Base-by-base conservation (phyloP, 306 rosid species). In the Casuarina equisetifolia region DNA sequence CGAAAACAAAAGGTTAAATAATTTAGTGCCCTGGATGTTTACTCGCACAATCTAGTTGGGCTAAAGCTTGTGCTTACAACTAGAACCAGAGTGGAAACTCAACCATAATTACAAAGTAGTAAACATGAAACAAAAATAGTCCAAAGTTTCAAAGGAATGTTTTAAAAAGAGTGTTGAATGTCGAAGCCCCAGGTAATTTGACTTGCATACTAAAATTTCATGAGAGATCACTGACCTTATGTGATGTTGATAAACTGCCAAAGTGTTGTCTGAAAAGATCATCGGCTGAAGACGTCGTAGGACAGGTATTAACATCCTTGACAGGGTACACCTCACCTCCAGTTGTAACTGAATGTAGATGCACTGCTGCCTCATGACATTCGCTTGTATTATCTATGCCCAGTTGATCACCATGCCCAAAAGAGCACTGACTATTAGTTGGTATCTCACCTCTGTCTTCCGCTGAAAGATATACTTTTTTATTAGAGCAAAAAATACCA, bases 221-320 rank as follows among this genome's bases (percentile, higher is more conserved):
- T 67, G 43, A 57, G 68, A 45, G 52, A 83, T 73, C 76, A 81
- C 93, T 71, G 74, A 92, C 93, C 95, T 90, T 89, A 40, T 58
- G 76, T 1, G 81, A 70, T 58, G 79, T 77, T 81, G 97, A 90
- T 74, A 90, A 74, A 81, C 86, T 91, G 62, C 90, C 90, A 63
- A 85, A 88, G 84, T 91, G 94, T 80, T 73, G 86, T 90, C 80
- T 88, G 82, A 90, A 88, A 51, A 91, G 72, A 76, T 81, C 85
- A 61, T 75, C 75, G 46, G 88, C 88, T 86, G 86, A 86, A 73
- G 78, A 79, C 39, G 46, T 68, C 77, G 11, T 54, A 63, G 42
- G 75, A 57, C 72, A 74, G 42, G 61, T 70, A 71, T 75, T 75
- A 64, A 49, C 63, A 44, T 77, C 90, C 16, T 32, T 74, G 46